Conservation (phyloP, 73 alveolate species). For the Stentor roeselii region DNA sequence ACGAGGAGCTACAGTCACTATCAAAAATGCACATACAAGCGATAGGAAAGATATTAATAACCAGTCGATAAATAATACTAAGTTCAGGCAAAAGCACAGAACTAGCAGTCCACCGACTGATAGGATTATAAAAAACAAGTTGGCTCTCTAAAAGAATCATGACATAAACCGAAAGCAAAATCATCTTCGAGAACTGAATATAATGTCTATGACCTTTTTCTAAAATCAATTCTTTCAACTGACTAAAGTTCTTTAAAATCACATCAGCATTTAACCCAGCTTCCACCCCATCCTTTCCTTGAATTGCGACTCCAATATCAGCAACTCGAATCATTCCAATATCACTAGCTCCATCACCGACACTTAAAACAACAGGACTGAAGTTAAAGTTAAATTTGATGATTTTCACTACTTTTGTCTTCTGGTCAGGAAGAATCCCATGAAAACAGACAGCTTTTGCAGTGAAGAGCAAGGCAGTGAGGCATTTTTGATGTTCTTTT, state of each 20-base stretch:
- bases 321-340: slow-evolving; percentile 15
- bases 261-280: neutral
- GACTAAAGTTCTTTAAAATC: neutral
- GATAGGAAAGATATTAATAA: neutral
- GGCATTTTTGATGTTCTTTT: neutral
- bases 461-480: neutral
- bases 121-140: neutral
- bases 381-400: neutral
- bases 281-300: neutral
- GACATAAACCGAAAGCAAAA: neutral
- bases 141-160: neutral
- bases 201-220: neutral
- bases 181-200: neutral
- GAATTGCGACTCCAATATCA: neutral
- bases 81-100: neutral
- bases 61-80: neutral
- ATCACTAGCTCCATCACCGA: slow-evolving; percentile 19
- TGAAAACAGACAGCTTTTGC: slow-evolving; percentile 16
- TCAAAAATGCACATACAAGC: neutral
- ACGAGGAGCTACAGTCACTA: neutral
- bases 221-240: neutral
- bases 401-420: neutral
- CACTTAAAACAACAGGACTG: neutral
- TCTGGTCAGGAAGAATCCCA: neutral
- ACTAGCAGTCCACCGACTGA: neutral